These are phyloP conservation scores for Boletus coccyginus DNA, from an alignment of 768 basidiomycete species.

Conservation along the genomic window DNA sequence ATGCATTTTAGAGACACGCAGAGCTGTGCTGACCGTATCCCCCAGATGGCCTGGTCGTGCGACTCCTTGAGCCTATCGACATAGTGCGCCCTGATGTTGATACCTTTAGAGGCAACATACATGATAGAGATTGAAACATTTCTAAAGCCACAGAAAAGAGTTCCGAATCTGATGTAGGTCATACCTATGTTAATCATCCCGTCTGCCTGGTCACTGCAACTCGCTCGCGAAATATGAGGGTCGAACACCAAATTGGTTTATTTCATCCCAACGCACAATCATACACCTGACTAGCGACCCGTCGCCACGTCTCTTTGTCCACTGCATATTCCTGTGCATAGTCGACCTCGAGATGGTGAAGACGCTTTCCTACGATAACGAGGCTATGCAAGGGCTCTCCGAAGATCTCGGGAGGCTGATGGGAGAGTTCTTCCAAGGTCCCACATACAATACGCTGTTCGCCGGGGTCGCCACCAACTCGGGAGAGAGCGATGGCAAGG, in stretches of 20 bases:
- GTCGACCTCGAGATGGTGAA: conserved; percentile 91
- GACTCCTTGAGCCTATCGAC: conserved; percentile 53
- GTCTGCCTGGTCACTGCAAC: neutral
- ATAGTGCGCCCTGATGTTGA: neutral
- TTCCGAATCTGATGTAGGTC: neutral
- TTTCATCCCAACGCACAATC: conserved; percentile 53
- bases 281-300: conserved; percentile 24
- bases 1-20: neutral
- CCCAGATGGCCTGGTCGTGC: conserved; percentile 83
- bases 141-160: no score
- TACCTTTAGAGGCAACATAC: no score
- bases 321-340: conserved; percentile 76
- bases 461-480: conserved; percentile 52
- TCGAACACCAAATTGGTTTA: neutral
- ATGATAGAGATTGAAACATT: no score
- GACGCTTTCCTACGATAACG: conserved; percentile 83
- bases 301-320: conserved; percentile 25
- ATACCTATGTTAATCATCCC: neutral
- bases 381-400: conserved; percentile 90
- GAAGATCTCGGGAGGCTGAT: conserved; percentile 61
- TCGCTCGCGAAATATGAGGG: no score
- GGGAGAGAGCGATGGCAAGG: conserved; percentile 73
- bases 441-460: conserved; percentile 82
- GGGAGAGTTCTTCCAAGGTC: conserved; percentile 71
- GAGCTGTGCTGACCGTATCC: conserved; percentile 6